Conservation (phyloP, 1,284 basidiomycete genomes). For the Leccinum pallidistipes region DNA sequence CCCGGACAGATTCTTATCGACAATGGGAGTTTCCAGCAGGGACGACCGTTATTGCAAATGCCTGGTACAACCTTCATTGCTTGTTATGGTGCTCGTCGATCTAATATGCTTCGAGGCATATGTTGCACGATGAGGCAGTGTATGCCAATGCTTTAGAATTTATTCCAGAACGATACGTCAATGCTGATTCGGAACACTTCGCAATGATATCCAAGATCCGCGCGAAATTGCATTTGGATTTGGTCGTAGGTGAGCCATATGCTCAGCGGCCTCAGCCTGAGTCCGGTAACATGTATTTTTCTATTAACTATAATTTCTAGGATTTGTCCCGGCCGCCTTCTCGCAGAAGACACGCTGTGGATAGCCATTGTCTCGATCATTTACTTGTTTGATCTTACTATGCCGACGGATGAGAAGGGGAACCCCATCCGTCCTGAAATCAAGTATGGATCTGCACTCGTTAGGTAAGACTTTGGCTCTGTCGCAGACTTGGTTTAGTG, state of each 20-base stretch:
- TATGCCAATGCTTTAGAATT: slow-evolving; percentile 5
- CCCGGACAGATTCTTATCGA: slow-evolving; percentile 2
- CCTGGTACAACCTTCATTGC: not conserved
- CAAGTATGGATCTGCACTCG: slow-evolving; percentile 1
- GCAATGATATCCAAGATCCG: slow-evolving; percentile 2
- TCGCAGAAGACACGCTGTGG: slow-evolving; percentile 7
- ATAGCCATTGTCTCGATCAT: slow-evolving; percentile 2
- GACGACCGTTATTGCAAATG: slow-evolving; percentile 4
- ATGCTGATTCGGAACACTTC: not conserved
- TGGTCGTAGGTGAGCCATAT: slow-evolving; percentile 3
- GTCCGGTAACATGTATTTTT: too few relatives aligned
- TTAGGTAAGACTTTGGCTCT: not conserved
- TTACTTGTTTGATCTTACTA: slow-evolving; percentile 4
- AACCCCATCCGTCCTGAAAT: not conserved
- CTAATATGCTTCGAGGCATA: slow-evolving; percentile 3
- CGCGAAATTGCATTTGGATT: slow-evolving; percentile 10
- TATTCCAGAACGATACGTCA: slow-evolving; percentile 2
- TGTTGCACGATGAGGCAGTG: slow-evolving; percentile 4
- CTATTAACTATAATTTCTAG: not conserved
- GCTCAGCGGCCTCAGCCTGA: not conserved
- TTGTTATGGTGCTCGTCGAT: not conserved
- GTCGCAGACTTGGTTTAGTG: not conserved
- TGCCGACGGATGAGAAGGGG: slow-evolving; percentile 2
- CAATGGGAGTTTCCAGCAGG: slow-evolving; percentile 7
- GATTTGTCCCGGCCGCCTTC: slow-evolving; percentile 4